These are phyloP conservation scores for Leucaena leucocephala DNA, from an alignment of 306 rosid genomes.

Conservation along the genomic window DNA sequence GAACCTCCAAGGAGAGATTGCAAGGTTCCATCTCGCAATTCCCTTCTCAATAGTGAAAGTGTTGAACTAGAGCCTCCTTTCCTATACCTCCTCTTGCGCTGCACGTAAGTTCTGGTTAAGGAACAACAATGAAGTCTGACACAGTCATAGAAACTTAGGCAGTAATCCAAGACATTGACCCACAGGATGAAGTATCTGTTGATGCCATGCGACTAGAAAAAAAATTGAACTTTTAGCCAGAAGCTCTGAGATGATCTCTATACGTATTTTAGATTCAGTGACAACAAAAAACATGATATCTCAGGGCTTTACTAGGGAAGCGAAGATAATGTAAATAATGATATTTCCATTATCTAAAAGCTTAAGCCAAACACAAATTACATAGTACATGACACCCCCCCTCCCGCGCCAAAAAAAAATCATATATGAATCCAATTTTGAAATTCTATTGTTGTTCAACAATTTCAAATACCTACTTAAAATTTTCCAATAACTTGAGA, in stretches of 20 bases:
- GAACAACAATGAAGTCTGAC: constrained; percentile 25
- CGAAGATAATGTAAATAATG: neutral
- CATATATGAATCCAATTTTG: neutral
- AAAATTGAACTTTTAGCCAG: neutral
- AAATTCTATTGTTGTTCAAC: neutral
- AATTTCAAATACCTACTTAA: neutral
- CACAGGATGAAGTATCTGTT: neutral
- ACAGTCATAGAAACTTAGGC: constrained; percentile 10
- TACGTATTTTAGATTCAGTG: neutral
- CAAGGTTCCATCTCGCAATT: constrained; percentile 76
- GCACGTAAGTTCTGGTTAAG: constrained; percentile 78
- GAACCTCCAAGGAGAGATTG: constrained; percentile 87
- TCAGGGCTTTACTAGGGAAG: neutral
- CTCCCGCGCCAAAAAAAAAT: neutral
- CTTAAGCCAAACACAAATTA: neutral
- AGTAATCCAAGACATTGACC: constrained; percentile 16
- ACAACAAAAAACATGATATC: neutral
- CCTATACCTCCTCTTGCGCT: constrained; percentile 77
- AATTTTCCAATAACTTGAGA: neutral
- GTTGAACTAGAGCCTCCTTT: constrained; percentile 66
- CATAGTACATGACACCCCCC: neutral
- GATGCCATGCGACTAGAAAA: neutral
- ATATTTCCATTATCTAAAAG: neutral
- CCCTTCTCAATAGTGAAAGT: constrained; percentile 71
- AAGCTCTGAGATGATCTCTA: neutral